Evolutionary conservation across 345 rosid species (phyloP).

Genomic region (rapeseed (Brassica napus)): DNA sequence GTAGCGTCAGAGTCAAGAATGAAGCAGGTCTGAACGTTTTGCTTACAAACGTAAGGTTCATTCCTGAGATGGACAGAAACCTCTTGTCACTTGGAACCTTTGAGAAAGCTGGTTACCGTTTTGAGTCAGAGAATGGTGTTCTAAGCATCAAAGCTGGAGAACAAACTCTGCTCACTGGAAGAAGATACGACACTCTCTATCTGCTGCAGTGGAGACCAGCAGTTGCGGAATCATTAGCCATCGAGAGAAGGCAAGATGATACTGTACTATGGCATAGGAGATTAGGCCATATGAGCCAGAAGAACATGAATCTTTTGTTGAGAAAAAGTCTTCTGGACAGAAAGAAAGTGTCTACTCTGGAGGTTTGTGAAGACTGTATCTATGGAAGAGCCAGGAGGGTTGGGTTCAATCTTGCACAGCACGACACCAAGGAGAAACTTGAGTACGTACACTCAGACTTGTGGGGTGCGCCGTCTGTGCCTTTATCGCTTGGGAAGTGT

Average conservation of each 20-base stretch:
- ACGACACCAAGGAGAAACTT: too few relatives aligned
- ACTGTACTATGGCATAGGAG: background rate
- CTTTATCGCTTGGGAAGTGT: too few relatives aligned
- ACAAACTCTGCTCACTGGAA: background rate
- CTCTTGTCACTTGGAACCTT: background rate
- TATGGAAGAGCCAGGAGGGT: too few relatives aligned
- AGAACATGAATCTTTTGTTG: too few relatives aligned
- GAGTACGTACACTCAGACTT: too few relatives aligned
- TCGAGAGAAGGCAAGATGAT: background rate
- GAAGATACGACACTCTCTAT: background rate
- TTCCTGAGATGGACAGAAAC: background rate
- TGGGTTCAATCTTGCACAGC: too few relatives aligned
- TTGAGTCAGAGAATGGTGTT: background rate
- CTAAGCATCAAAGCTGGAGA: background rate
- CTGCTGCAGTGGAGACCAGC: background rate
- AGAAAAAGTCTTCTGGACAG: too few relatives aligned
- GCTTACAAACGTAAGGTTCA: background rate
- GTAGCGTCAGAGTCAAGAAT: background rate
- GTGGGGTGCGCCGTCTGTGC: too few relatives aligned
- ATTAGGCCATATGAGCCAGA: background rate
- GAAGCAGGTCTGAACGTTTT: background rate
- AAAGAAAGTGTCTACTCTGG: too few relatives aligned
- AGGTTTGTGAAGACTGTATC: too few relatives aligned
- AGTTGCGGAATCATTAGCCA: too few relatives aligned
- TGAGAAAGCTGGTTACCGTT: background rate